These are phyloP conservation scores for Leishmania turanica DNA, from an alignment of 208 protist species.

Conservation along the genomic window DNA sequence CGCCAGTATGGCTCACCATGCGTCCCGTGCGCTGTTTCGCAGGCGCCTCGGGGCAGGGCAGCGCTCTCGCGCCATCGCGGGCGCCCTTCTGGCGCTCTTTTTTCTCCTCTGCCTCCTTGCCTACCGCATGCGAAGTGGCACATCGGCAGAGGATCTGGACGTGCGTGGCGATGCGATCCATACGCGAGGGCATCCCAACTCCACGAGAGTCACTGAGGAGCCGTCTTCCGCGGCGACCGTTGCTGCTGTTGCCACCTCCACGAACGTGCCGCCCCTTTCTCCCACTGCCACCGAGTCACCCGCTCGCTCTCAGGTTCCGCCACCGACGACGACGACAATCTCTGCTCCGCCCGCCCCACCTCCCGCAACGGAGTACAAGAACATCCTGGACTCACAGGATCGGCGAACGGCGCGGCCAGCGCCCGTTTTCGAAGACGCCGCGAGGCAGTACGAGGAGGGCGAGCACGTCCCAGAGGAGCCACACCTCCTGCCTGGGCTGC, in stretches of 20 bases:
- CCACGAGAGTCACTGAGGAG: not conserved
- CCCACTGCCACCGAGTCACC: not conserved
- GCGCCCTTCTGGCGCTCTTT: not conserved
- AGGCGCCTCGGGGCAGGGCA: not conserved
- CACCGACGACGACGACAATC: not conserved
- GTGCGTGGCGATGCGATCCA: not conserved
- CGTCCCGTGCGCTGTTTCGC: not conserved
- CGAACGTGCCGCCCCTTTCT: not conserved
- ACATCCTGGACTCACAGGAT: not conserved
- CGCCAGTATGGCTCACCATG: not conserved
- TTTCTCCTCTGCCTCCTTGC: not conserved
- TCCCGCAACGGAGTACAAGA: not conserved
- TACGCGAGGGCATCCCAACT: not conserved
- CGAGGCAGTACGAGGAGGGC: conserved; percentile 23
- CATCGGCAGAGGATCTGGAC: not conserved
- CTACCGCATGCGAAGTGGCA: not conserved
- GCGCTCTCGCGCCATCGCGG: not conserved
- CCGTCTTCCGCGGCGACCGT: not conserved
- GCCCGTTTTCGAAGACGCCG: not conserved
- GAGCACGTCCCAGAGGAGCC: conserved; percentile 35
- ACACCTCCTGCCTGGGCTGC: conserved; percentile 32
- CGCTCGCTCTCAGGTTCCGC: not conserved
- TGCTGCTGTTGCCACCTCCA: not conserved
- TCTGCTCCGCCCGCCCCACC: not conserved
- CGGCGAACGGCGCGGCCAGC: conserved; percentile 2